Base-by-base conservation (phyloP, 2,329 filamentous ascomycete species). In the Venturia oleaginea region DNA sequence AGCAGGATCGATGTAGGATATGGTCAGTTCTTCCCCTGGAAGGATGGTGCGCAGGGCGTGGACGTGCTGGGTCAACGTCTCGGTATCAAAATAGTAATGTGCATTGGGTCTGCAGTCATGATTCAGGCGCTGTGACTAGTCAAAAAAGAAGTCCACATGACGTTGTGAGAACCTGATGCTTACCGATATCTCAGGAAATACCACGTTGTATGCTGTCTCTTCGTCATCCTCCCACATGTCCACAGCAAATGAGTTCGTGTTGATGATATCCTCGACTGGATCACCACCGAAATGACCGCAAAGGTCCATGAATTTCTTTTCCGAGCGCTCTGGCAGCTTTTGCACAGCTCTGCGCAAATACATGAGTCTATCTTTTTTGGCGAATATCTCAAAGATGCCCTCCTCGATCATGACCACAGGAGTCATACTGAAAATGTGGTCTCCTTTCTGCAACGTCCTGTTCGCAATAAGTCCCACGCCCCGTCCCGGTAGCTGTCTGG, bases 91-190 rank as follows among this genome's bases (percentile, higher is more conserved):
- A 59, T 74, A 74, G 67, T 76, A 77, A 22, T 71, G 73, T 46
- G 71, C 73, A 67, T 77, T 78, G 27, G 76, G 77, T n/a, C 72
- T 71, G 65, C 77, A 78, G 64, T 75, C 76, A 66, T 79, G 77
- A 65, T 79, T 79, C 64, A 79, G 69, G 2, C 76, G 70, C 46
- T 66, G 32, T 60, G 22, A 24, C n/a, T 57, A 10, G 34, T 48
- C 59, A 64, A n/a, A 19, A 64, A 37, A 11, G 3, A 13, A n/a
- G n/a, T n/a, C 11, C n/a, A 38, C n/a, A 24, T 13, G 2, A 2
- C 30, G 19, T 37, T 30, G 40, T 48, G 8, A 13, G 42, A 51
- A 30, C 4, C 3, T 15, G 22, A 22, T 22, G 30, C 65, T 37
- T 43, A 66, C 65, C 11, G 64, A 60, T 27, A 63, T 66, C 30